Evolutionary conservation across 495 filamentous ascomycete genomes (phyloP).

Genomic region (Aeminium ludgeri): DNA sequence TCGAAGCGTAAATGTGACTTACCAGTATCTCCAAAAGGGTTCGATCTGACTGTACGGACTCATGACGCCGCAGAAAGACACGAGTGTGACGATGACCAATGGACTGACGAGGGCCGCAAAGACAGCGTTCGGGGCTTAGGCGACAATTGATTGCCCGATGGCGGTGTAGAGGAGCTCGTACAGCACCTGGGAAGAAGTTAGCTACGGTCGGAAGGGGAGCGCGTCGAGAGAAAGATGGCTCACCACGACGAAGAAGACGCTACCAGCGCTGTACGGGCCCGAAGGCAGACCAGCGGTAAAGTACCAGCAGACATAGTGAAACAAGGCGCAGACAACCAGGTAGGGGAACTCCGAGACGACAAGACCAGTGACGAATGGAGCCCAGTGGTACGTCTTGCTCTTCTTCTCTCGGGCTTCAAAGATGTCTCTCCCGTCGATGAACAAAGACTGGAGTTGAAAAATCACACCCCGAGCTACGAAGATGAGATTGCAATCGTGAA

Average conservation of each 20-base stretch:
- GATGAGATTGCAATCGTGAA: slow-evolving; percentile 71
- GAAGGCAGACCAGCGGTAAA: slow-evolving; percentile 37
- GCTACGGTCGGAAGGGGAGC: too few relatives aligned
- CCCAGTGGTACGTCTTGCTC: slow-evolving; percentile 66
- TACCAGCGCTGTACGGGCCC: slow-evolving; percentile 28
- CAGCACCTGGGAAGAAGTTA: too few relatives aligned
- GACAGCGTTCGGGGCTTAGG: slow-evolving; percentile 38
- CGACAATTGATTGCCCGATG: slow-evolving; percentile 37
- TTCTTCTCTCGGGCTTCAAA: slow-evolving; percentile 80
- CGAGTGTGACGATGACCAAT: slow-evolving; percentile 33
- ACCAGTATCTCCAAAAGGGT: slow-evolving; percentile 59
- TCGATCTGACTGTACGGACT: slow-evolving; percentile 41
- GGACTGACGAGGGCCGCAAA: slow-evolving; percentile 39
- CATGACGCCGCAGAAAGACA: slow-evolving; percentile 42
- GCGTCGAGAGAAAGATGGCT: too few relatives aligned
- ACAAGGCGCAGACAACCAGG: slow-evolving; percentile 35
- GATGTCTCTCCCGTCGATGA: slow-evolving; percentile 53
- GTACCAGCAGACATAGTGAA: slow-evolving; percentile 45
- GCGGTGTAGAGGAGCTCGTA: slow-evolving; percentile 34
- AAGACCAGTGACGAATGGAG: slow-evolving; percentile 36
- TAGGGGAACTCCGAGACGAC: slow-evolving; percentile 45
- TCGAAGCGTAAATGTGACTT: too few relatives aligned
- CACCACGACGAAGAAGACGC: slow-evolving; percentile 30
- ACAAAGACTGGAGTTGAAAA: slow-evolving; percentile 62
- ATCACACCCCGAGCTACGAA: slow-evolving; percentile 32